Evolutionary conservation across 2,329 filamentous ascomycete species (phyloP).

Genomic region (Cladosporium velox): DNA sequence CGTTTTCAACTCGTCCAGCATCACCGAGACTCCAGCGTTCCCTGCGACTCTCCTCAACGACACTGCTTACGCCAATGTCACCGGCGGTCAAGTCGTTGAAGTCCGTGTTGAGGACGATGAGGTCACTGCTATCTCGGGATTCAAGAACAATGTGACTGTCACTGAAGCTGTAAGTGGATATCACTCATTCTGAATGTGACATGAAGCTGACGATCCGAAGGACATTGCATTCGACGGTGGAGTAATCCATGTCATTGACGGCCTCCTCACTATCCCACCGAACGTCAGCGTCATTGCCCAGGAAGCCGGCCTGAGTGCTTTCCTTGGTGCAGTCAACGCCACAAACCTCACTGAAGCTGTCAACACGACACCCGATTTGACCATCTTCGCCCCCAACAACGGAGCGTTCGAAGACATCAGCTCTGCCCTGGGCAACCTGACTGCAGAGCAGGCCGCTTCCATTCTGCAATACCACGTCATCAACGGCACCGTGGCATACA

Average conservation of each 20-base stretch:
- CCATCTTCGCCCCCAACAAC: conserved; percentile 66
- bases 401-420: conserved; percentile 61
- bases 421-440: conserved; percentile 52
- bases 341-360: conserved; percentile 24
- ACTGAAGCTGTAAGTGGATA: conserved; percentile 47
- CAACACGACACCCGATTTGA: conserved; percentile 49
- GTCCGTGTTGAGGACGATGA: conserved; percentile 36
- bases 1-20: conserved; percentile 45
- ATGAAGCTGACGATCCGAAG: conserved; percentile 29
- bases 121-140: conserved; percentile 56
- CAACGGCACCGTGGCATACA: conserved; percentile 57
- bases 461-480: conserved; percentile 68
- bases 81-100: conserved; percentile 60
- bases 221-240: conserved; percentile 48
- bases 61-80: conserved; percentile 58
- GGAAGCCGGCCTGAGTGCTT: conserved; percentile 24
- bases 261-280: conserved; percentile 42
- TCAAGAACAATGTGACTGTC: conserved; percentile 53
- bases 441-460: conserved; percentile 48
- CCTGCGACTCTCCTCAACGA: conserved; percentile 54
- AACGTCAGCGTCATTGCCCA: conserved; percentile 35
- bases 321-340: conserved; percentile 25
- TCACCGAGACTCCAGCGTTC: conserved; percentile 43
- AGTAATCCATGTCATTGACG: conserved; percentile 47
- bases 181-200: too few relatives aligned